A percentile compares a stretch with the other conserved stretches of the same genome.
Evolutionary conservation across 2,329 filamentous ascomycete species (phyloP).

Genomic region (Aspergillus quadricinctus): DNA sequence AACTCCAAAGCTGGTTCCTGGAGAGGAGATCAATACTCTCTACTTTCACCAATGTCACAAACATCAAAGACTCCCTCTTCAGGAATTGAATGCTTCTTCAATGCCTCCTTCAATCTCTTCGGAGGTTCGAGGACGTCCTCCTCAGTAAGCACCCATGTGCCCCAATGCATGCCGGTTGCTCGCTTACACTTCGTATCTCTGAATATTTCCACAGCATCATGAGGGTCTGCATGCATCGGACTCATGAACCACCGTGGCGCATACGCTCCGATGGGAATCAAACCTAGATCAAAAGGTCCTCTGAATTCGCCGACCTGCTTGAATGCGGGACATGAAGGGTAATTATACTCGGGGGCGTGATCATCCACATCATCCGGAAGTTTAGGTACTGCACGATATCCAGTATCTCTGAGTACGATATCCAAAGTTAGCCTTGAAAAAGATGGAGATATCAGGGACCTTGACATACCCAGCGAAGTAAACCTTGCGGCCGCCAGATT

Average conservation of each 20-base stretch:
- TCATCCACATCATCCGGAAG: conserved; percentile 63
- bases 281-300: conserved; percentile 83
- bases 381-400: conserved; percentile 73
- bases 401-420: conserved; percentile 65
- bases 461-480: conserved; percentile 66
- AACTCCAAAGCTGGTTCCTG: neutral
- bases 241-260: conserved; percentile 63
- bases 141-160: conserved; percentile 76
- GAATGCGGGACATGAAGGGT: conserved; percentile 79
- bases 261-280: conserved; percentile 93
- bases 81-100: conserved; percentile 61
- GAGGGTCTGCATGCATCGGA: conserved; percentile 78
- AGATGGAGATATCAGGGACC: neutral
- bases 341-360: conserved; percentile 62
- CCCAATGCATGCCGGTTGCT: conserved; percentile 90
- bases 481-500: conserved; percentile 69
- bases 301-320: conserved; percentile 72
- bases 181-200: conserved; percentile 70
- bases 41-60: conserved; percentile 78
- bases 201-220: conserved; percentile 87
- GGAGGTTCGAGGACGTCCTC: conserved; percentile 87
- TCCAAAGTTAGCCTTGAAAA: conserved; percentile 1
- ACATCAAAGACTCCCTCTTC: conserved; percentile 75
- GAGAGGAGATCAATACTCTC: conserved; percentile 58
- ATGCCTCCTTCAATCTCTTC: conserved; percentile 63